Evolutionary conservation across 306 rosid species (phyloP).

Genomic region (Parietaria judaica): DNA sequence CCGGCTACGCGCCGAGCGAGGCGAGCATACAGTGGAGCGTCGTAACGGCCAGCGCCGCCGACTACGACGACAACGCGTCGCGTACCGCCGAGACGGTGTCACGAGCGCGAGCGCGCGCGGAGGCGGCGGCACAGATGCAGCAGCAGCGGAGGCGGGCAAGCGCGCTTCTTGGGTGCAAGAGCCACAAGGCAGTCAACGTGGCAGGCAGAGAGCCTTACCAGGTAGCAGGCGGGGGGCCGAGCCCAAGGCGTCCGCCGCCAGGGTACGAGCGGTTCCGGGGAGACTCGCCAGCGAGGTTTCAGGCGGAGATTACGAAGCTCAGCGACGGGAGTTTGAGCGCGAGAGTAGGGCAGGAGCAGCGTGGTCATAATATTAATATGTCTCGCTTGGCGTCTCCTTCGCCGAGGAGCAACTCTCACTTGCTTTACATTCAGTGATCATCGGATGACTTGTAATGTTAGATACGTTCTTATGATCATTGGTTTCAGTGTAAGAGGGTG

Average conservation of each 20-base stretch:
- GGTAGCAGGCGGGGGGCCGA: background rate
- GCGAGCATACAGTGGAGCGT: constrained; percentile 97
- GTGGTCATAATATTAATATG: constrained; percentile 22
- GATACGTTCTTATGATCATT: too few relatives aligned
- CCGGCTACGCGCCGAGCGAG: constrained; percentile 86
- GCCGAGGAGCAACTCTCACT: constrained; percentile 29
- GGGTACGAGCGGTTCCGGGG: constrained; percentile 21
- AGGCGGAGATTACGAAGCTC: constrained; percentile 35
- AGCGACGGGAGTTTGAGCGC: constrained; percentile 26
- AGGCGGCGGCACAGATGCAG: constrained; percentile 23
- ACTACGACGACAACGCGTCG: constrained; percentile 14
- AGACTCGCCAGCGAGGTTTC: constrained; percentile 42
- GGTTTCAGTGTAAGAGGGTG: too few relatives aligned
- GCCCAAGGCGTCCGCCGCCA: background rate
- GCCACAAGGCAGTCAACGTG: constrained; percentile 6
- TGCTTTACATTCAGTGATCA: constrained; percentile 31
- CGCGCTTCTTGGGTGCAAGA: constrained; percentile 24
- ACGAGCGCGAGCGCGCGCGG: constrained; percentile 23
- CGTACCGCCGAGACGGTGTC: background rate
- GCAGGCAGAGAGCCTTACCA: background rate
- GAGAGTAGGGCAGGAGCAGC: constrained; percentile 41
- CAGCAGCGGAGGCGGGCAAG: constrained; percentile 30
- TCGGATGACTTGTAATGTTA: background rate
- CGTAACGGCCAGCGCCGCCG: constrained; percentile 79
- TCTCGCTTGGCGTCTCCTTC: constrained; percentile 44